Percentiles rank a stretch among this genome's conserved stretches.
Conservation (phyloP, 2,329 filamentous ascomycete species). For the Alternaria atra region DNA sequence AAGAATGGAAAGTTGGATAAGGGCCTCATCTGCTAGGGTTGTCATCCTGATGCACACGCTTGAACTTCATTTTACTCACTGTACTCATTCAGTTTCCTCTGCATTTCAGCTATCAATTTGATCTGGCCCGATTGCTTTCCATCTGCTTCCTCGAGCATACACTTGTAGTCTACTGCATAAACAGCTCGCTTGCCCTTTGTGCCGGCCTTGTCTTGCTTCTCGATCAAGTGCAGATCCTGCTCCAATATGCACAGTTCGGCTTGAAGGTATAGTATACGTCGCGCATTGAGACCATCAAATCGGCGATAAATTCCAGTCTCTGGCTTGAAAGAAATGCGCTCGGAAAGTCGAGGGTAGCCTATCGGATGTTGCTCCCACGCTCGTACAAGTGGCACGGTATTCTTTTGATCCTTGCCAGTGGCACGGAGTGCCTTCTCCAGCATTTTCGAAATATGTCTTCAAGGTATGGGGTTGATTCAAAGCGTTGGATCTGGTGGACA, state of each 20-base stretch:
- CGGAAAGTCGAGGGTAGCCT: conserved; percentile 24
- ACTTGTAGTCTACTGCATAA: background rate
- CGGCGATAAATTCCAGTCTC: conserved; percentile 23
- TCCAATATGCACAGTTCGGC: conserved; percentile 14
- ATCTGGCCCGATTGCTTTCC: background rate
- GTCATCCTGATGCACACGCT: background rate
- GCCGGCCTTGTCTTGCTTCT: background rate
- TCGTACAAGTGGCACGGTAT: background rate
- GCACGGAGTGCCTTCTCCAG: background rate
- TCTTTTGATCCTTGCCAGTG: background rate
- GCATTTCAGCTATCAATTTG: background rate
- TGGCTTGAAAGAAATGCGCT: conserved; percentile 17
- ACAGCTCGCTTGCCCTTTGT: background rate
- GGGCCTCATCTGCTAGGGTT: conserved; percentile 1
- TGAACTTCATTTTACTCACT: background rate
- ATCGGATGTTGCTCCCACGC: background rate
- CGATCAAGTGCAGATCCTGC: background rate
- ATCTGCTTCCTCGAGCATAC: background rate
- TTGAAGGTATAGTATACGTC: conserved; percentile 24
- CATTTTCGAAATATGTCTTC: background rate
- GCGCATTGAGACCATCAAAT: conserved; percentile 25
- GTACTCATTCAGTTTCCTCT: conserved; percentile 6
- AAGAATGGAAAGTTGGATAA: conserved; percentile 9
- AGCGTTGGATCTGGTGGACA: background rate
- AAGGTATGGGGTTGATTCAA: background rate